Evolutionary conservation across 2,329 filamentous ascomycete species (phyloP).

Genomic region (Epichloe hybrida): DNA sequence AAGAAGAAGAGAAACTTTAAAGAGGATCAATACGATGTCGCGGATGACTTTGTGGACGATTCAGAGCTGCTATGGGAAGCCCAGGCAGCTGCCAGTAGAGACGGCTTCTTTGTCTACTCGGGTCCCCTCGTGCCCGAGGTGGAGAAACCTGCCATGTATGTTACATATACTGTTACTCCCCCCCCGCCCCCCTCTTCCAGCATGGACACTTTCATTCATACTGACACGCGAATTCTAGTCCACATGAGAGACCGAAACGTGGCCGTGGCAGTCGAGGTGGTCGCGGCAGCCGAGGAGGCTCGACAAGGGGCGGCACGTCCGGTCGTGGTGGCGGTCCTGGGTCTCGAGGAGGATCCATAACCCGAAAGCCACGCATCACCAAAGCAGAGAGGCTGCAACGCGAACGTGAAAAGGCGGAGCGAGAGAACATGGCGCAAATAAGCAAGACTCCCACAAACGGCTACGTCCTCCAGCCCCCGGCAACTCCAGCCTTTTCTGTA

Average conservation of each 20-base stretch:
- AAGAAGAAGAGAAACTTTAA: conserved; percentile 73
- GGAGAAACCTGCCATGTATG: conserved; percentile 50
- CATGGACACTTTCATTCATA: not conserved
- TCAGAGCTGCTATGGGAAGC: conserved; percentile 93
- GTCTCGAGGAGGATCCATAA: conserved; percentile 61
- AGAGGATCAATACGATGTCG: conserved; percentile 72
- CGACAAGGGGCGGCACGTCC: conserved; percentile 38
- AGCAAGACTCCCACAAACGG: conserved; percentile 24
- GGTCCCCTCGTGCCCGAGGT: conserved; percentile 80
- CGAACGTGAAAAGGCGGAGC: conserved; percentile 68
- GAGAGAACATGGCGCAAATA: conserved; percentile 39
- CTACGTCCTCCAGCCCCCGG: conserved; percentile 25
- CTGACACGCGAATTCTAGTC: conserved; percentile 28
- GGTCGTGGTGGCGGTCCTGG: conserved; percentile 45
- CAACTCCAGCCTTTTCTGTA: conserved; percentile 24
- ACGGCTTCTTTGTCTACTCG: conserved; percentile 97
- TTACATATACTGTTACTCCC: not conserved
- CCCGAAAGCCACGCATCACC: conserved; percentile 71
- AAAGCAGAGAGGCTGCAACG: conserved; percentile 74
- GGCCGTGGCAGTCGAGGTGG: conserved; percentile 40
- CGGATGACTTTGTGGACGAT: conserved; percentile 81
- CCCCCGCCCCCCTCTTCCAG: not conserved
- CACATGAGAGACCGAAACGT: conserved; percentile 61
- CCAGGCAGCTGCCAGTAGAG: conserved; percentile 82
- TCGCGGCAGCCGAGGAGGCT: conserved; percentile 47